Evolutionary conservation across 176 grass and related monocot species (phyloP).

Genomic region (Oryza australiensis): DNA sequence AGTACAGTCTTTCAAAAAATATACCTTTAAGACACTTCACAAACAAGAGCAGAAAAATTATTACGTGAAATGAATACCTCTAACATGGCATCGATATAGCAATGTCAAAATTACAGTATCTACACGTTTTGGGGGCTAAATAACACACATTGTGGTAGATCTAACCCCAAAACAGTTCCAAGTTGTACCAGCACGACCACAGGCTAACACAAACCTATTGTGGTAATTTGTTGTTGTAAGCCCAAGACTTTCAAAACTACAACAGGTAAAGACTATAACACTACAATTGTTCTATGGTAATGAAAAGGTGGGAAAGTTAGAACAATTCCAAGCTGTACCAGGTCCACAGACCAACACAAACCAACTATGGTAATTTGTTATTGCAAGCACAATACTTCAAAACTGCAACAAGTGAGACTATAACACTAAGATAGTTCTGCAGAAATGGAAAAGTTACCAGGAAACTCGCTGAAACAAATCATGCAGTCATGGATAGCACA

Average conservation of each 20-base stretch:
- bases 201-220: background rate
- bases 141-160: background rate
- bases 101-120: background rate
- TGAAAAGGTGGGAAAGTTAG: conserved; percentile 21
- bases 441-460: conserved; percentile 47
- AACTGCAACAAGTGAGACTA: background rate
- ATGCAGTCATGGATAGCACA: conserved; percentile 58
- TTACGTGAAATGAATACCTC: conserved; percentile 1
- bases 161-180: conserved; percentile 4
- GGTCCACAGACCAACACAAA: background rate
- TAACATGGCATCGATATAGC: background rate
- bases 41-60: background rate
- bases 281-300: background rate
- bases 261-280: background rate
- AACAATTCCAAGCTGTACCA: background rate
- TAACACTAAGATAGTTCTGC: background rate
- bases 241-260: background rate
- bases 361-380: conserved; percentile 1
- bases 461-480: conserved; percentile 66
- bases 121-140: background rate
- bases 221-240: conserved; percentile 17
- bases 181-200: background rate
- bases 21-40: conserved; percentile 15
- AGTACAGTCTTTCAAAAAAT: background rate
- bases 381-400: conserved; percentile 23